phyloP scores from a whole-genome alignment of 192 early-diverging fungal species.

The Kappamyces sp. region DNA sequence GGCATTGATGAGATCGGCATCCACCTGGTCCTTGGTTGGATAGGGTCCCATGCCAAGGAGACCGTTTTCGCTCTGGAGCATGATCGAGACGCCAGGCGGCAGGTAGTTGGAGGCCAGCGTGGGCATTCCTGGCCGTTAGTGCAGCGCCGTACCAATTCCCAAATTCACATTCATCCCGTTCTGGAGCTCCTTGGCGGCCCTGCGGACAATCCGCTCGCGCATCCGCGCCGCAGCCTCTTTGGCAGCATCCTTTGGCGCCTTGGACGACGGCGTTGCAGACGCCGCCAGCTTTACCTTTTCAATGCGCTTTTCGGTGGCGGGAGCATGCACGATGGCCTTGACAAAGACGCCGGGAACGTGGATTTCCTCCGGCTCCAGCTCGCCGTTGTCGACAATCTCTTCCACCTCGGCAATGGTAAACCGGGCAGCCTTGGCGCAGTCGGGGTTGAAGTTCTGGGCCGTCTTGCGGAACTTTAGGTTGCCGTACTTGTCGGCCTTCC shows the following conservation, averaged over 20 bases:
- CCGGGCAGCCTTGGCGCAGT: constrained; percentile 68
- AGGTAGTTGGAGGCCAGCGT: constrained; percentile 73
- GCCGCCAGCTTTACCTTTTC: constrained; percentile 21
- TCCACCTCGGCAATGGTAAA: constrained; percentile 76
- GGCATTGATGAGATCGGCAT: constrained; percentile 76
- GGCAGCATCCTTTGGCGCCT: constrained; percentile 1
- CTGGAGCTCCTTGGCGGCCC: constrained; percentile 73
- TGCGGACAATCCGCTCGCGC: constrained; percentile 65
- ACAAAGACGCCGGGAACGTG: constrained; percentile 71
- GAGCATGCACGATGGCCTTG: constrained; percentile 65
- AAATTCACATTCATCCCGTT: constrained; percentile 56
- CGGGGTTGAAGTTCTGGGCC: constrained; percentile 72
- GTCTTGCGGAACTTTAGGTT: constrained; percentile 67
- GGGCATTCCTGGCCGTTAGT: constrained; percentile 76
- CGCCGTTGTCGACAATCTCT: constrained; percentile 67
- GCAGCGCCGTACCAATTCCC: constrained; percentile 31
- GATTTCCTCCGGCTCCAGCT: constrained; percentile 62
- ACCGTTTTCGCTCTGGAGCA: constrained; percentile 76
- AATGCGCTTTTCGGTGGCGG: constrained; percentile 67
- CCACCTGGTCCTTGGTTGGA: constrained; percentile 63
- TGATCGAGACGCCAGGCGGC: constrained; percentile 59
- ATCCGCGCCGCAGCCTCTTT: constrained; percentile 29
- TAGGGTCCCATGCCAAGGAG: constrained; percentile 69
- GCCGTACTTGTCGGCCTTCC: constrained; percentile 74
- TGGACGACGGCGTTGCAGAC: too few species aligned